A percentile compares a stretch with the other conserved stretches of the same genome.
phyloP scores from a whole-genome alignment of 2,329 filamentous ascomycete genomes.

The Aspergillus pseudoglaucus region DNA sequence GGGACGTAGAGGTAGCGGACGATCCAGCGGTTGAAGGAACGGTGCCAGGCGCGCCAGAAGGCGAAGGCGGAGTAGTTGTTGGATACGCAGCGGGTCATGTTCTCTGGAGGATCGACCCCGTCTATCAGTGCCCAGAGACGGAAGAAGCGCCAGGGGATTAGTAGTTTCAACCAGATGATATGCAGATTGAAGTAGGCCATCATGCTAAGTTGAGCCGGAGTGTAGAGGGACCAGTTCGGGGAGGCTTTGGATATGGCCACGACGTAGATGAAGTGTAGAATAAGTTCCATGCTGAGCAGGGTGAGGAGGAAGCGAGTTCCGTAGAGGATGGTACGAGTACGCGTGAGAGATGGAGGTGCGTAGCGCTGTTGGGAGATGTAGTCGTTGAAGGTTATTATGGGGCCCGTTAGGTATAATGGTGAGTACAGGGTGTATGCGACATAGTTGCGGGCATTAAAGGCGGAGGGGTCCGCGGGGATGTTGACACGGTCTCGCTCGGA shows the following conservation, averaged over 20 bases:
- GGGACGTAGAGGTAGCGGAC: constrained; percentile 92
- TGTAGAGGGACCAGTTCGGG: constrained; percentile 76
- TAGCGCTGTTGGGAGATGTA: constrained; percentile 83
- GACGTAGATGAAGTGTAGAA: constrained; percentile 88
- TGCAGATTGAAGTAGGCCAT: constrained; percentile 94
- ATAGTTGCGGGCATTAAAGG: constrained; percentile 79
- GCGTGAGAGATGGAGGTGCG: constrained; percentile 63
- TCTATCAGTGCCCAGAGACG: constrained; percentile 91
- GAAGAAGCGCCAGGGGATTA: constrained; percentile 97
- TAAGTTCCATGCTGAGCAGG: constrained; percentile 81
- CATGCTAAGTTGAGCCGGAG: constrained; percentile 78
- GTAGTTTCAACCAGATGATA: constrained; percentile 94
- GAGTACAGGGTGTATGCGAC: constrained; percentile 85
- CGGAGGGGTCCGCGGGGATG: constrained; percentile 62
- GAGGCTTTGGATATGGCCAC: constrained; percentile 80
- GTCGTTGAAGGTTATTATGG: constrained; percentile 96
- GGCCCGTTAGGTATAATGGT: constrained; percentile 84
- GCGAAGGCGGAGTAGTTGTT: constrained; percentile 86
- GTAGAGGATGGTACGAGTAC: constrained; percentile 68
- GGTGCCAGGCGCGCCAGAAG: constrained; percentile 97
- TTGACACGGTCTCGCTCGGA: constrained; percentile 82
- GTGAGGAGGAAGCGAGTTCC: constrained; percentile 73
- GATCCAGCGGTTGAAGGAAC: constrained; percentile 90
- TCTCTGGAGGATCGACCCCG: constrained; percentile 90
- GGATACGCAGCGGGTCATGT: constrained; percentile 94